Evolutionary conservation across 2,329 filamentous ascomycete genomes (phyloP), one percentile per base, ranked within the genome.

Genomic region (Talaromyces sp.): DNA sequence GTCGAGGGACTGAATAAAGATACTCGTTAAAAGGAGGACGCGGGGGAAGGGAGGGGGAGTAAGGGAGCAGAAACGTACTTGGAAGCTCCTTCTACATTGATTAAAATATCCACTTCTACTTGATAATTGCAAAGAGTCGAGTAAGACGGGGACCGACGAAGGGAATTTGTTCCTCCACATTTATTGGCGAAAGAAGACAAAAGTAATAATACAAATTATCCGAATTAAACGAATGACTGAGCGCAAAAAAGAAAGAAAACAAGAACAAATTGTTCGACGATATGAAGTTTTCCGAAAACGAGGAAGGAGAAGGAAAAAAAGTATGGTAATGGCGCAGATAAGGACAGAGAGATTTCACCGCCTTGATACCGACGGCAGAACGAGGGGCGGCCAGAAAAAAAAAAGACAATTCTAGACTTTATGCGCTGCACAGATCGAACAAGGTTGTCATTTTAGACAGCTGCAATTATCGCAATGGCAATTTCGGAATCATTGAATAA

Each of bases 401-500:
- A 51, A 51, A 50, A 43, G n/a, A 14, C 32, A 35, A 14, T 14
- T 35, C 13, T 14, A 14, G 32, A 35, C 32, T 3, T 35, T 35
- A 14, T 35, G 10, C 31, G 17, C 35, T n/a, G 35, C 6, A n/a
- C 35, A 38, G 4, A 14, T 38, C 5, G 14, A 38, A 38, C 35
- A n/a, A n/a, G 17, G 35, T 38, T 38, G 35, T 38, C 35, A 38
- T 38, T 38, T 13, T 38, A 38, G 35, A 38, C 35, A 10, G 19
- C 11, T 46, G 43, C n/a, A 1, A 24, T 24, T 46, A 17, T 27
- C 24, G 29, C 32, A 8, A 77, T 78, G 75, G 68, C 70, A 7
- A 72, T 77, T 56, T 68, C 71, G 17, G 71, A 73, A 57, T 67
- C 69, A 11, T 68, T 80, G 24, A 76, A 77, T 64, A 73, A 74